Evolutionary conservation across 495 filamentous ascomycete species (phyloP), one percentile per base, ranked within the genome.

Genomic region (Physcia stellaris): DNA sequence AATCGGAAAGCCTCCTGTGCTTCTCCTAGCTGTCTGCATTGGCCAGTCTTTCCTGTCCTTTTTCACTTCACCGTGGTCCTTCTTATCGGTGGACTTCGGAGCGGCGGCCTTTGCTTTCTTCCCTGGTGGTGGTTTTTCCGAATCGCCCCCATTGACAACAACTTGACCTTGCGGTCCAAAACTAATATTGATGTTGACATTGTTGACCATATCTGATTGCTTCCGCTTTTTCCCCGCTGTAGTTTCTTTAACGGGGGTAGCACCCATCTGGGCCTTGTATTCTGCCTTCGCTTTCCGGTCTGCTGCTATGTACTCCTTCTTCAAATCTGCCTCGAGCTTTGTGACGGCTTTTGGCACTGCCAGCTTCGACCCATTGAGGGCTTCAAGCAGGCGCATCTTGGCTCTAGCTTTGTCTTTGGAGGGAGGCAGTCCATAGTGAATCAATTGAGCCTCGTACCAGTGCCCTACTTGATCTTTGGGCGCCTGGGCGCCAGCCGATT

Each of bases 401-500:
- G 73, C 70, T 0, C 61, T 63, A 4, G 65, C 65, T 47, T 77
- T 74, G 21, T 57, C 58, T 46, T 68, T 70, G 26, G 67, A 70
- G 1, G 58, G 58, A 12, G 52, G 59, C 0, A 79, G 50, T 3
- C 70, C 71, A 53, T 75, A 75, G 37, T 79, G 71, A 2, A 73
- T 47, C 16, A 75, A 58, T 37, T 78, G 71, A 3, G 71, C 71
- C 39, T 68, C 63, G 35, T 70, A 76, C 66, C 64, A 76, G 40
- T 71, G 69, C 5, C 56, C 64, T 0, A 66, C 60, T 21, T 58
- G 60, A 47, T 74, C 66, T 32, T 63, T 67, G 7, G 53, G 52
- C 15, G 50, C 41, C 3, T 55, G 52, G 9, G 46, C 39, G 27
- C 18, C 18, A 16, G 21, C 32, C 9, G 24, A 10, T 15, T 43